Conservation (phyloP, 805 yeast genomes). For the Ogataea paraovalis region DNA sequence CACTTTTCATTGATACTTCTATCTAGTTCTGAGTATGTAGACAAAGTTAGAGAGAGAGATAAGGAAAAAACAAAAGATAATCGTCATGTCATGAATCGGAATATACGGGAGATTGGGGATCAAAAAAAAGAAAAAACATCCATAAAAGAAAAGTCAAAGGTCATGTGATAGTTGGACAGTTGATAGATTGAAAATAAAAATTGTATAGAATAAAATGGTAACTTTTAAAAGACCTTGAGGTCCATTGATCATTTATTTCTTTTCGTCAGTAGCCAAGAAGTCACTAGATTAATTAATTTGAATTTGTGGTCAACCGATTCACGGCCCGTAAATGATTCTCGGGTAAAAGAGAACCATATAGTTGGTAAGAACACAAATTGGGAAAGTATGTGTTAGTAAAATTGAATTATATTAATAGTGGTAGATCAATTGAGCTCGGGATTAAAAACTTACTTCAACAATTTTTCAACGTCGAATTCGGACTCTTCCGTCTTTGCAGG, state of each 20-base stretch:
- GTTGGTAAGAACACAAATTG: neutral
- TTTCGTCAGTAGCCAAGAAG: conserved; percentile 25
- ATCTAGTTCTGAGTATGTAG: too few species aligned
- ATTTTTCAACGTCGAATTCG: conserved; percentile 32
- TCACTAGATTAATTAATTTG: conserved; percentile 16
- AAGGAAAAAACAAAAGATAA: too few species aligned
- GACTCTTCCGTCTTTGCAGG: conserved; percentile 37
- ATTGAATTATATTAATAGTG: too few species aligned
- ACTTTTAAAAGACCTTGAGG: too few species aligned
- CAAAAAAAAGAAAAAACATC: too few species aligned
- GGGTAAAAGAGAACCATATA: neutral
- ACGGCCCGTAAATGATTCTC: too few species aligned
- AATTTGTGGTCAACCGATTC: too few species aligned
- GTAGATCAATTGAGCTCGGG: neutral
- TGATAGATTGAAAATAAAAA: too few species aligned
- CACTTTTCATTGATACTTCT: too few species aligned
- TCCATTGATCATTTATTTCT: conserved; percentile 9
- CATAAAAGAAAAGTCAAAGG: neutral
- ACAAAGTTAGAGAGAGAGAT: too few species aligned
- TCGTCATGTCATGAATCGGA: neutral
- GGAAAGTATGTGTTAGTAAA: neutral
- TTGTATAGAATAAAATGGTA: too few species aligned
- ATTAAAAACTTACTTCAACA: conserved; percentile 28
- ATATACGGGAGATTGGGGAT: neutral
- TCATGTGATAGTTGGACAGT: neutral